Evolutionary conservation across 2,329 filamentous ascomycete species (phyloP), one percentile per base, ranked within the genome.

Genomic region (Colletotrichum chlorophyti): DNA sequence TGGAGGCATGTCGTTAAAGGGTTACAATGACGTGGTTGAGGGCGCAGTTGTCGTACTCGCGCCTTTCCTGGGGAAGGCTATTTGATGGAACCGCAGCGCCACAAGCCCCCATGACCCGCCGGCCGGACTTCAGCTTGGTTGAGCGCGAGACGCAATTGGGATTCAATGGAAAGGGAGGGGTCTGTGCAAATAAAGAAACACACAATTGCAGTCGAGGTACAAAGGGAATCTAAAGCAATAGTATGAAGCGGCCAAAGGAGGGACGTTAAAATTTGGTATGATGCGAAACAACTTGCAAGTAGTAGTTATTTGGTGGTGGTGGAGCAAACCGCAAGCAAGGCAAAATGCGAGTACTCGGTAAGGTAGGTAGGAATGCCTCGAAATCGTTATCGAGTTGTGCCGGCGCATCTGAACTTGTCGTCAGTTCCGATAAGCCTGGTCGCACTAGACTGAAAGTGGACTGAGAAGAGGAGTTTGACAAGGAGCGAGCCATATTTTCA

Each of bases 1-100:
- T 47, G 57, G 61, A 49, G 64, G 61, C 64, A 65, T 65, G 14
- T 50, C 58, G 58, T 35, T 47, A 12, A 38, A 31, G 11, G 34
- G 24, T 50, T 32, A 29, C 38, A 21, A 38, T 49, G 26, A 38
- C 23, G 42, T 34, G 42, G 41, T 40, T 29, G 26, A 31, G n/a
- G 19, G n/a, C 31, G 53, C 24, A 34, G 32, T n/a, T 29, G 24
- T 57, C 19, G 32, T 26, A 38, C 45, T 50, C 37, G 26, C 29
- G 32, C 32, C 53, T 40, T 49, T 40, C 45, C 38, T 27, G 15
- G 27, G 38, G 31, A 41, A 45, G 27, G 32, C 21, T n/a, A 45
- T 32, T 57, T 34, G 26, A 45, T 41, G 38, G 32, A 50, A 37
- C 52, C 57, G 29, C 11, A 43, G 50, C 57, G 57, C 57, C 43